phyloP scores from a whole-genome alignment of 768 basidiomycete genomes.

The Hebeloma cylindrosporum region DNA sequence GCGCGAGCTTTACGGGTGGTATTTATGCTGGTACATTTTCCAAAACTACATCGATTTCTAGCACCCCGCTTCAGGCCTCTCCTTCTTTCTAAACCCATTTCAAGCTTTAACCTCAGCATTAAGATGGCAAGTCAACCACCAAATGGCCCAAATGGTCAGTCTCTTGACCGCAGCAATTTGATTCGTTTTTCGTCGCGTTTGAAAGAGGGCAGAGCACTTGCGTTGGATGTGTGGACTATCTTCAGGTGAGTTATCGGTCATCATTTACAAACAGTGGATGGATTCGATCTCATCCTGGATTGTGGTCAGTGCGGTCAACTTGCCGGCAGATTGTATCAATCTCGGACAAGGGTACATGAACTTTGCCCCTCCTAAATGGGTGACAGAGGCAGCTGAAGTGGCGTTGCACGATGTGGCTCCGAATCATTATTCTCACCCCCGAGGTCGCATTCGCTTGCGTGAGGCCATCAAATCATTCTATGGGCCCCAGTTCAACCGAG shows the following conservation, averaged over 20 bases:
- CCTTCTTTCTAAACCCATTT: constrained; percentile 5
- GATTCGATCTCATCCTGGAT: constrained; percentile 9
- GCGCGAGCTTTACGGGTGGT: background rate
- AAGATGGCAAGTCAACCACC: constrained; percentile 8
- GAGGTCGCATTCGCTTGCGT: constrained; percentile 83
- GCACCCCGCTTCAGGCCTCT: constrained; percentile 3
- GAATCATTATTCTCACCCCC: constrained; percentile 92
- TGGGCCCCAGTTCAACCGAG: constrained; percentile 62
- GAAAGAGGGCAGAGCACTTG: constrained; percentile 71
- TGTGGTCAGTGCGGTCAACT: constrained; percentile 68
- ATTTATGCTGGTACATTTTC: constrained; percentile 14
- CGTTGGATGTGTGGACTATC: constrained; percentile 89
- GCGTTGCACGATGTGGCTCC: constrained; percentile 61
- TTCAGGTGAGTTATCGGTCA: constrained; percentile 60
- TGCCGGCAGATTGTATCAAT: constrained; percentile 92
- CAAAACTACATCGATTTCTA: constrained; percentile 6
- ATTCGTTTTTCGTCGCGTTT: constrained; percentile 74
- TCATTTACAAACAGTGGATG: constrained; percentile 10
- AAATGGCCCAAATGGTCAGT: background rate
- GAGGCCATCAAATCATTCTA: constrained; percentile 86
- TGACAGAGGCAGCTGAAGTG: constrained; percentile 67
- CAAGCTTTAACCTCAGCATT: constrained; percentile 5
- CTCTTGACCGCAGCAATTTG: constrained; percentile 45
- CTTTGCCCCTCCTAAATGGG: constrained; percentile 81
- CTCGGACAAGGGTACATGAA: constrained; percentile 97